Evolutionary conservation across 2,329 filamentous ascomycete species (phyloP), one percentile per base, ranked within the genome.

Genomic region (Pestalotiopsis fici): DNA sequence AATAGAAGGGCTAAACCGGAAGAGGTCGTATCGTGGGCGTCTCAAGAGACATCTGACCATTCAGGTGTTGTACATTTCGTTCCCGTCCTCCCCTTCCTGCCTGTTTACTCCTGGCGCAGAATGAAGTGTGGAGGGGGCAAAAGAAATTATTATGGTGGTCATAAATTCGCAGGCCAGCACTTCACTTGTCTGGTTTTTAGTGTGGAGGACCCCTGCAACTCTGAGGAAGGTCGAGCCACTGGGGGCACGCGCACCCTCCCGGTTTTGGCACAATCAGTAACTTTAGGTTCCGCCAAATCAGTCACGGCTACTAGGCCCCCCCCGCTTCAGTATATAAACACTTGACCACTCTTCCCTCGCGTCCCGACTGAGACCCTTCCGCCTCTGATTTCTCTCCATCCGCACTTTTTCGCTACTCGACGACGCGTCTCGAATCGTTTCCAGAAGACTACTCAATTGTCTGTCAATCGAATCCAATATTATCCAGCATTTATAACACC

Each of bases 261-360:
- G 57, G 23, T 60, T 66, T 59, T 57, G 63, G 63, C 63, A 59
- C 63, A 50, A 37, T 56, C 35, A 64, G 35, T 64, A 50, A 64
- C 25, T 57, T 21, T 25, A 50, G 23, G 31, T 37, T n/a, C 27
- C 25, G 25, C 54, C 35, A 47, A 62, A 43, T 66, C 56, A 66
- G 54, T 66, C 54, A 43, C 56, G 39, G 64, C 43, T 66, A 15
- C 55, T 12, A 60, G 37, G 15, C 35, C 56, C 55, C n/a, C 35
- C 64, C 64, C 64, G 56, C 64, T 50, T 37, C 50, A 66, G 64
- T 66, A 66, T 66, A 66, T 66, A 66, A 66, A 66, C 64, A 66
- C 56, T 50, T 60, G 23, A 31, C 55, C 55, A 25, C 35, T 66
- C 64, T 66, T 56, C 64, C 64, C 56, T 66, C 64, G 64, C 64